These are phyloP conservation scores for Bjerkandera adusta DNA, from an alignment of 1,284 basidiomycete species.

Conservation along the genomic window DNA sequence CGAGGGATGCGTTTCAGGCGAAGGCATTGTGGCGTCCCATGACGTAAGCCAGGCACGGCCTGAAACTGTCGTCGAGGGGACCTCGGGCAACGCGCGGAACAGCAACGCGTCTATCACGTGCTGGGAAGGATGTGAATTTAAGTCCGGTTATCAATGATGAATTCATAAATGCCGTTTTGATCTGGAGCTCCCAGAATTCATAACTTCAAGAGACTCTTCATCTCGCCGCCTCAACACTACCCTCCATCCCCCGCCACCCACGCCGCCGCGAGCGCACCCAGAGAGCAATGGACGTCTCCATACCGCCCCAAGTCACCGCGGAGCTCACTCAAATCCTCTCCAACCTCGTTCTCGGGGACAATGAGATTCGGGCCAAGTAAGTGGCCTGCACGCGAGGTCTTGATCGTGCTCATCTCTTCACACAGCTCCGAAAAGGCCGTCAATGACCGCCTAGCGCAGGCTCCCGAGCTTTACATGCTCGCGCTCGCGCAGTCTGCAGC, in stretches of 20 bases:
- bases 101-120: too few species aligned
- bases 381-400: conserved; percentile 23
- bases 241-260: background rate
- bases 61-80: too few species aligned
- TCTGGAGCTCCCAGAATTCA: too few species aligned
- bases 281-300: conserved; percentile 43
- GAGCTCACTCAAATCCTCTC: conserved; percentile 80
- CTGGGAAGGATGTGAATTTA: too few species aligned
- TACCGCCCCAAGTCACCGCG: conserved; percentile 61
- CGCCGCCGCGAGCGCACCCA: background rate
- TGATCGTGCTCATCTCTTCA: background rate
- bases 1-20: too few species aligned
- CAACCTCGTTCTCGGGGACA: conserved; percentile 78
- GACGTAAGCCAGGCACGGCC: too few species aligned
- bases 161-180: too few species aligned
- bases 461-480: conserved; percentile 73
- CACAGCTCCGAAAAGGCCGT: conserved; percentile 73
- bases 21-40: too few species aligned
- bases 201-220: too few species aligned
- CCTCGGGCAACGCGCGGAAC: too few species aligned
- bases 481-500: conserved; percentile 75
- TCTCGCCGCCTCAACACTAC: too few species aligned
- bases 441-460: conserved; percentile 70
- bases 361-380: conserved; percentile 70
- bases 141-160: too few species aligned